Evolutionary conservation across 2,329 filamentous ascomycete species (phyloP), one percentile per base, ranked within the genome.

Genomic region (Ophiostoma ips): DNA sequence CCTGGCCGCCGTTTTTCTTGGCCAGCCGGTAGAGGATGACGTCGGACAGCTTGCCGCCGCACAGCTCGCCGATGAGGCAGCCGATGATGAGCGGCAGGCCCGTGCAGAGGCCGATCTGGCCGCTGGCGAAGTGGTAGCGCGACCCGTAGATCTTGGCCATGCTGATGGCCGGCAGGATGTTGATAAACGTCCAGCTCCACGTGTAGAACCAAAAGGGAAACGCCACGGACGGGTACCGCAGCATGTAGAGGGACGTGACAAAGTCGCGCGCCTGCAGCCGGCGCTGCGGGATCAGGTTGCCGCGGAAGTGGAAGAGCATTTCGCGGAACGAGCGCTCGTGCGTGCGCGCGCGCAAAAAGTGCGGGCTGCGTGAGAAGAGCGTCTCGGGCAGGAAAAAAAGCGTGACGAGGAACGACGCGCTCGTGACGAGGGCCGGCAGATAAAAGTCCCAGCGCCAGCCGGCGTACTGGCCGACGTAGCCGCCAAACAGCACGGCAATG

Each of bases 141-240:
- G 24, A 5, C 41, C 53, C 51, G 48, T 53, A 55, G 40, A 53
- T 51, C 49, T 55, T 55, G 47, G 53, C 53, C 49, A 50, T 53
- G 49, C 49, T 53, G 44, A 55, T 55, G 51, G 52, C 52, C 11
- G 52, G 52, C 37, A 53, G 52, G 45, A 55, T 55, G 53, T 53
- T 55, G 49, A 53, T 44, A 19, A 53, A 53, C 5, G 53, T 51
- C 49, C 52, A 55, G 51, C 49, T 51, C 47, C 45, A 35, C 3
- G 51, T 51, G 36, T 55, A 55, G 40, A 48, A 53, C 43, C 37
- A 46, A 18, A 53, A 49, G 18, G 53, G 40, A 21, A 55, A 47
- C 24, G 44, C 12, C n/a, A 55, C 45, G 24, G 51, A 53, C 31
- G 53, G 53, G 52, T 55, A 55, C 37, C 16, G 18, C 18, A 55